phyloP scores from a whole-genome alignment of 345 rosid genomes.

The Noccaea caerulescens region DNA sequence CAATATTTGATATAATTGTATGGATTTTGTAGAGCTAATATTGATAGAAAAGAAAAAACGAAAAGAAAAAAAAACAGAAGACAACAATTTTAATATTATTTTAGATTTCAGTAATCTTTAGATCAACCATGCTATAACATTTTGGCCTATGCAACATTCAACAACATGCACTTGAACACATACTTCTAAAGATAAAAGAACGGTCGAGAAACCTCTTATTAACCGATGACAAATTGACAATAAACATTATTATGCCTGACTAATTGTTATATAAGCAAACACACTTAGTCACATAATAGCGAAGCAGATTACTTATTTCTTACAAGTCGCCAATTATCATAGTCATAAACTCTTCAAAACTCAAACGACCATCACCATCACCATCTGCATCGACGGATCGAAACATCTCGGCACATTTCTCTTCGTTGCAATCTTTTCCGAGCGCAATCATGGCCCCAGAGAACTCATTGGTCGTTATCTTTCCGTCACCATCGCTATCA shows the following conservation, averaged over 20 bases:
- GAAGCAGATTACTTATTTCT: not conserved
- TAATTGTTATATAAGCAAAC: not conserved
- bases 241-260: not conserved
- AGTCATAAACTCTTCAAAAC: conserved; percentile 24
- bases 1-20: not conserved
- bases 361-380: conserved; percentile 24
- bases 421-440: conserved; percentile 7
- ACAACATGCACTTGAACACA: not conserved
- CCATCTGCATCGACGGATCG: conserved; percentile 12
- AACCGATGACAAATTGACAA: conserved; percentile 3
- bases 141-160: not conserved
- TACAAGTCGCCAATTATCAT: conserved; percentile 7
- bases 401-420: conserved; percentile 14
- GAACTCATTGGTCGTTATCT: conserved; percentile 12
- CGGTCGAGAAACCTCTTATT: not conserved
- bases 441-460: not conserved
- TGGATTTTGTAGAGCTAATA: not conserved
- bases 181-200: not conserved
- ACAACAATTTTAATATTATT: not conserved
- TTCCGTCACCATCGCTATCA: conserved; percentile 28
- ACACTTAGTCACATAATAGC: not conserved
- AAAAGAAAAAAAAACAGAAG: too few relatives aligned
- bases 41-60: not conserved
- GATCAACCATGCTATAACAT: not conserved
- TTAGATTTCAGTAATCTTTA: not conserved